phyloP scores from a whole-genome alignment of 208 protist genomes.

The Trypanosoma vivax region DNA sequence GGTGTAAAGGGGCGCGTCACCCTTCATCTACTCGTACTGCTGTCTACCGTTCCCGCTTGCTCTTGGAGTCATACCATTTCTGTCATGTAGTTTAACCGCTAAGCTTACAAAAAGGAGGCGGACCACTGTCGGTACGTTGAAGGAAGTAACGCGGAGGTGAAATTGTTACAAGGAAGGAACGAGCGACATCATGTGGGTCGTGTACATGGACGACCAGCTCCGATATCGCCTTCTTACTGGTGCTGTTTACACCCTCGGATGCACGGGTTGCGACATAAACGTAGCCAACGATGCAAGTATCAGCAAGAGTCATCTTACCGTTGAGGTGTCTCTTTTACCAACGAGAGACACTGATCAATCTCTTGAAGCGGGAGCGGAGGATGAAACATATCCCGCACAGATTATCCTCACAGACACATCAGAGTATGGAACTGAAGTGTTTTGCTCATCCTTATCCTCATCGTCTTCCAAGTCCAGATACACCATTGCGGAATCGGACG shows the following conservation, averaged over 20 bases:
- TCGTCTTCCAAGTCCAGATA: no score
- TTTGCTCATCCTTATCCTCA: constrained; percentile 15
- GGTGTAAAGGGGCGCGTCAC: not conserved
- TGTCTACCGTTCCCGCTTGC: no score
- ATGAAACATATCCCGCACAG: constrained; percentile 11
- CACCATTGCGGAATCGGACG: not conserved
- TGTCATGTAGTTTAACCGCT: no score
- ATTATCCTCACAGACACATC: constrained; percentile 65
- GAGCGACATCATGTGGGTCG: constrained; percentile 62
- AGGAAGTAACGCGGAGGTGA: not conserved
- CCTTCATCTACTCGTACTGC: no score
- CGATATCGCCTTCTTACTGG: constrained; percentile 61
- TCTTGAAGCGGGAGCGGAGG: constrained; percentile 1
- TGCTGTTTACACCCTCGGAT: constrained; percentile 50
- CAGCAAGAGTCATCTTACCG: constrained; percentile 65
- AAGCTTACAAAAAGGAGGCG: no score
- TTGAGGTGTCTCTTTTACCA: constrained; percentile 24
- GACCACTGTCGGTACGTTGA: not conserved
- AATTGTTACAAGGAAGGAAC: not conserved
- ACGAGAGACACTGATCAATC: constrained; percentile 1
- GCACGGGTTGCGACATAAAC: constrained; percentile 54
- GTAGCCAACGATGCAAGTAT: constrained; percentile 71
- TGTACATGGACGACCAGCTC: constrained; percentile 48
- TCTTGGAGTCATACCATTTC: no score
- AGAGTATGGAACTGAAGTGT: constrained; percentile 56